Evolutionary conservation across 257 asterid species (phyloP).

Genomic region (Plantago elongata): DNA sequence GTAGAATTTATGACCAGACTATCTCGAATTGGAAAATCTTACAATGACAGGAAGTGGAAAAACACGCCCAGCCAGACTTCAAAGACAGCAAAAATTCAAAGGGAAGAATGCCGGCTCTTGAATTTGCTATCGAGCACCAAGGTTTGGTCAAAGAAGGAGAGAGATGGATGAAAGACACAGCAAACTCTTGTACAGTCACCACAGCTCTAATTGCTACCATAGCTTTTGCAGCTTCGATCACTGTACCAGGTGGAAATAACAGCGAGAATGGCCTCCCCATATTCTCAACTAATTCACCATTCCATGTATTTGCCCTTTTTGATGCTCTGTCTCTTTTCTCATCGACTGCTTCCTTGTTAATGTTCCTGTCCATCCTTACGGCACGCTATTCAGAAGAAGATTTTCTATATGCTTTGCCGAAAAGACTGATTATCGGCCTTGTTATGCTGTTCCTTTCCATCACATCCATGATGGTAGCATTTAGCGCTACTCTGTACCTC

Average conservation of each 20-base stretch:
- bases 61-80: conserved; percentile 25
- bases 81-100: conserved; percentile 23
- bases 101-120: conserved; percentile 27
- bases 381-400: conserved; percentile 34
- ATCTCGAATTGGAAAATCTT: background rate
- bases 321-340: conserved; percentile 36
- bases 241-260: conserved; percentile 33
- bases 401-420: conserved; percentile 29
- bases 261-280: conserved; percentile 25
- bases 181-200: conserved; percentile 31
- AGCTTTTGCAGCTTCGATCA: conserved; percentile 39
- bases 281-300: conserved; percentile 13
- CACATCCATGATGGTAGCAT: conserved; percentile 34
- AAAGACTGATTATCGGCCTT: conserved; percentile 29
- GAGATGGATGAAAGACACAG: conserved; percentile 39
- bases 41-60: conserved; percentile 35
- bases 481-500: conserved; percentile 27
- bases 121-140: conserved; percentile 26
- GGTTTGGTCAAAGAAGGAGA: conserved; percentile 32
- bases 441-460: conserved; percentile 28
- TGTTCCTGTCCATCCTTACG: conserved; percentile 36
- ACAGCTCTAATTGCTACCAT: conserved; percentile 37
- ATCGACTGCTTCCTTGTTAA: conserved; percentile 29
- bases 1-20: background rate
- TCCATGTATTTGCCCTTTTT: conserved; percentile 24